phyloP scores from a whole-genome alignment of 352 stramenopile genomes.

The Phytophthora idaei region DNA sequence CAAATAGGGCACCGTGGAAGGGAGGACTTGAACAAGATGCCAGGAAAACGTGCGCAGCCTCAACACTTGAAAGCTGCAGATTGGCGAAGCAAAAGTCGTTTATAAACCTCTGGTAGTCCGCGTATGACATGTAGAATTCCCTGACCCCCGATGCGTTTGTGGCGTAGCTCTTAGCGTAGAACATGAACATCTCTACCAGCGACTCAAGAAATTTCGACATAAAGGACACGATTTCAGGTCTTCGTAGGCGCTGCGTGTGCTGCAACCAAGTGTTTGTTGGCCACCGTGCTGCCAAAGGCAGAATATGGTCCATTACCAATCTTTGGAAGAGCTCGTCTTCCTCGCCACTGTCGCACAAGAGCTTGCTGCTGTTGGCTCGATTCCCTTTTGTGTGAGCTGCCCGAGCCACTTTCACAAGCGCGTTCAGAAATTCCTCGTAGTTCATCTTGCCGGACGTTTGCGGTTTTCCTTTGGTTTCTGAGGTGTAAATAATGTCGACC shows the following conservation, averaged over 20 bases:
- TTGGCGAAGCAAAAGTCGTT: conserved; percentile 80
- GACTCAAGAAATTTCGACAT: conserved; percentile 71
- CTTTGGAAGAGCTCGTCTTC: conserved; percentile 63
- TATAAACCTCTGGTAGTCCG: conserved; percentile 75
- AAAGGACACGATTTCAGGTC: conserved; percentile 61
- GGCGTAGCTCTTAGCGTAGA: conserved; percentile 70
- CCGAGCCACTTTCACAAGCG: conserved; percentile 69
- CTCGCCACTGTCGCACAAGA: conserved; percentile 44
- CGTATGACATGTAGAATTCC: conserved; percentile 75
- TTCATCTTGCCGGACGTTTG: conserved; percentile 70
- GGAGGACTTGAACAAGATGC: conserved; percentile 62
- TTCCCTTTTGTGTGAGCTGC: conserved; percentile 38
- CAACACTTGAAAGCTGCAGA: conserved; percentile 70
- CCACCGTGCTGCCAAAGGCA: conserved; percentile 67
- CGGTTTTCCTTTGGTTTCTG: conserved; percentile 72
- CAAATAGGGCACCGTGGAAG: conserved; percentile 47
- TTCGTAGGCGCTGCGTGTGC: conserved; percentile 53
- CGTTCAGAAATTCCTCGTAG: conserved; percentile 82
- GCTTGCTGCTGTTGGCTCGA: conserved; percentile 38
- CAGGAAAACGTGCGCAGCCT: conserved; percentile 73
- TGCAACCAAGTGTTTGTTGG: conserved; percentile 51
- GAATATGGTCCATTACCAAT: conserved; percentile 63
- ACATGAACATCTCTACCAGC: conserved; percentile 78
- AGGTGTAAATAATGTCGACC: conserved; percentile 82
- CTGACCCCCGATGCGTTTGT: conserved; percentile 49